Evolutionary conservation across 2,329 filamentous ascomycete genomes (phyloP).

Genomic region (Sarocladium brachiariae): DNA sequence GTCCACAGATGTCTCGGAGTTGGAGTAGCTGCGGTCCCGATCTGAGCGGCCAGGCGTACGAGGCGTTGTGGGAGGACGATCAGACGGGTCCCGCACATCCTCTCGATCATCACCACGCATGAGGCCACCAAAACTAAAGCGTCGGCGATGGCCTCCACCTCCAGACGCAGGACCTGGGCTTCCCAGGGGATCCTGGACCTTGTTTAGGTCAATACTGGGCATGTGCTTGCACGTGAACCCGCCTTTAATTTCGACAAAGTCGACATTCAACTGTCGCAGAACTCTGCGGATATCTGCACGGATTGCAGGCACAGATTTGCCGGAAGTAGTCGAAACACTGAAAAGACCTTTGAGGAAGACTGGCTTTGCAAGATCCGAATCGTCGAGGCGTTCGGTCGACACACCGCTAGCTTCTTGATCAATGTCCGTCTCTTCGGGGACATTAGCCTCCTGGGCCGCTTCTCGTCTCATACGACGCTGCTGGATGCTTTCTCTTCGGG

Average conservation of each 20-base stretch:
- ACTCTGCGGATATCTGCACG: conserved; percentile 86
- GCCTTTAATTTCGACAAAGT: conserved; percentile 85
- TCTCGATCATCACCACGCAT: conserved; percentile 57
- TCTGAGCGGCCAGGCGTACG: conserved; percentile 38
- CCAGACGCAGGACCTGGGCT: conserved; percentile 43
- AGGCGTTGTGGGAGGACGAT: conserved; percentile 31
- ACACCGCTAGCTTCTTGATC: conserved; percentile 60
- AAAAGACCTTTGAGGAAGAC: conserved; percentile 95
- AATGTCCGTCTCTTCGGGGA: conserved; percentile 85
- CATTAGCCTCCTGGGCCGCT: conserved; percentile 64
- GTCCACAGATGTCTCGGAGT: conserved; percentile 80
- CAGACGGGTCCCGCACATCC: conserved; percentile 56
- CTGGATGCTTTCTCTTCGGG: conserved; percentile 86
- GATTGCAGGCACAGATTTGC: conserved; percentile 80
- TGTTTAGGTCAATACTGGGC: conserved; percentile 83
- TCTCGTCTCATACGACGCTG: conserved; percentile 70
- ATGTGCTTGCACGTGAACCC: conserved; percentile 85
- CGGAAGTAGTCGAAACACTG: conserved; percentile 93
- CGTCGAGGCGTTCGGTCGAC: conserved; percentile 55
- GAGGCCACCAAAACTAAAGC: conserved; percentile 76
- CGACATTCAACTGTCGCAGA: conserved; percentile 78
- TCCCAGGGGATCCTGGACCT: conserved; percentile 56
- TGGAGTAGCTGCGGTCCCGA: conserved; percentile 67
- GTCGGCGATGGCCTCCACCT: conserved; percentile 56
- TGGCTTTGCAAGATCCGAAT: conserved; percentile 79